phyloP scores from a whole-genome alignment of 2,329 filamentous ascomycete species.

The Leptoxyphium fumago region DNA sequence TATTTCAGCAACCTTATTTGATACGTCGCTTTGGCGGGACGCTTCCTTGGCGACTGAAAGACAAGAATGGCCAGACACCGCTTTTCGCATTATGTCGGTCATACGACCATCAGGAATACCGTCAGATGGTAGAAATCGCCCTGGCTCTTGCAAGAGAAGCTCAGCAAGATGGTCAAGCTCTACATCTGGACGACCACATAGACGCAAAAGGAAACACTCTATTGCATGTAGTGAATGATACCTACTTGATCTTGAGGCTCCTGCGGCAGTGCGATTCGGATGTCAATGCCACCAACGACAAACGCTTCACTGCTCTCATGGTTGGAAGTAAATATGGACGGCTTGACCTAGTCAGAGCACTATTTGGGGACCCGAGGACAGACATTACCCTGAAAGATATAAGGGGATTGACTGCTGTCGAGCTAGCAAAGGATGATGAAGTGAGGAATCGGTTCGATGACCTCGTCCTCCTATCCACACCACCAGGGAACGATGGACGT shows the following conservation, averaged over 20 bases:
- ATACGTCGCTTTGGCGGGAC: constrained; percentile 63
- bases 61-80: constrained; percentile 96
- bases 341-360: constrained; percentile 75
- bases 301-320: constrained; percentile 90
- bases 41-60: constrained; percentile 77
- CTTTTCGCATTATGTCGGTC: constrained; percentile 88
- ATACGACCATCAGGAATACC: constrained; percentile 83
- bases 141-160: constrained; percentile 56
- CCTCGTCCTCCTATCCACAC: constrained; percentile 65
- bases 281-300: constrained; percentile 89
- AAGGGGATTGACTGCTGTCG: constrained; percentile 81
- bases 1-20: constrained; percentile 77
- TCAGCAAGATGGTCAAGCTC: constrained; percentile 62
- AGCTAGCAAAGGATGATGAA: constrained; percentile 95
- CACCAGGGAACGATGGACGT: constrained; percentile 57
- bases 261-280: constrained; percentile 82
- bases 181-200: constrained; percentile 85
- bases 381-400: constrained; percentile 73
- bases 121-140: constrained; percentile 71
- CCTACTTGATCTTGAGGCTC: constrained; percentile 58
- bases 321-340: constrained; percentile 96
- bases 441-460: constrained; percentile 95
- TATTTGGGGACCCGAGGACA: constrained; percentile 78
- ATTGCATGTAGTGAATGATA: constrained; percentile 87
- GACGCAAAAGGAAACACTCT: constrained; percentile 88